Evolutionary conservation across 1,284 basidiomycete genomes (phyloP), one percentile per base, ranked within the genome.

Genomic region (Malassezia brasiliensis): DNA sequence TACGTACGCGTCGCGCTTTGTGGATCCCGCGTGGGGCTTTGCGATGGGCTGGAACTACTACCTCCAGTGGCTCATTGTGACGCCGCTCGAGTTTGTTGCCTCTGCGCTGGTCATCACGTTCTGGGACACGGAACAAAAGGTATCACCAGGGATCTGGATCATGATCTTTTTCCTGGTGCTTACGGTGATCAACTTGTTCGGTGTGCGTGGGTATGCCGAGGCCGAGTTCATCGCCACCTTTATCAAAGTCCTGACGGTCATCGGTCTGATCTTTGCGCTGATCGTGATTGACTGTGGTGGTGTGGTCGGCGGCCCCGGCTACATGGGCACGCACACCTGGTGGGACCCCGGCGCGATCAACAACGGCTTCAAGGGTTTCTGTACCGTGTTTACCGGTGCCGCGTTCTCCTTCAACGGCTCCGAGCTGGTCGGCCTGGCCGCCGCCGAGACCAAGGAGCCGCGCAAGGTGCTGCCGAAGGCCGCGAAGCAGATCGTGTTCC

Each of bases 1-100:
- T 20, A 47, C 61, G 25, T 70, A 69, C 57, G 66, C 59, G 35
- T 59, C 62, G 9, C 64, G 69, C 12, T 70, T 67, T 41, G 56
- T 70, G 37, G 67, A 65, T 41, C 66, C 65, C 3, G 32, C 61
- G 38, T 51, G 52, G 62, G 55, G 55, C 0, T 73, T 74, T 53
- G 66, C 72, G 81, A 44, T 74, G 82, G 44, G 85, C 81, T 58
- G 81, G 87, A 19, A 78, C 88, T 82, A 86, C 86, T 66, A 62
- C 54, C 59, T 71, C 34, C 65, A 69, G 47, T 72, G 69, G 69
- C 59, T 72, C 31, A 60, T 73, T 44, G 60, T 66, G 36, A 52
- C 68, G n/a, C 69, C 71, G n/a, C 61, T 72, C 42, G 69, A 71
- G 54, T 63, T 70, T 32, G 60, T 63, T 37, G 69, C 67, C 12